Evolutionary conservation across 1,139 yeast genomes (phyloP).

Genomic region (Yamadazyma diospyri): DNA sequence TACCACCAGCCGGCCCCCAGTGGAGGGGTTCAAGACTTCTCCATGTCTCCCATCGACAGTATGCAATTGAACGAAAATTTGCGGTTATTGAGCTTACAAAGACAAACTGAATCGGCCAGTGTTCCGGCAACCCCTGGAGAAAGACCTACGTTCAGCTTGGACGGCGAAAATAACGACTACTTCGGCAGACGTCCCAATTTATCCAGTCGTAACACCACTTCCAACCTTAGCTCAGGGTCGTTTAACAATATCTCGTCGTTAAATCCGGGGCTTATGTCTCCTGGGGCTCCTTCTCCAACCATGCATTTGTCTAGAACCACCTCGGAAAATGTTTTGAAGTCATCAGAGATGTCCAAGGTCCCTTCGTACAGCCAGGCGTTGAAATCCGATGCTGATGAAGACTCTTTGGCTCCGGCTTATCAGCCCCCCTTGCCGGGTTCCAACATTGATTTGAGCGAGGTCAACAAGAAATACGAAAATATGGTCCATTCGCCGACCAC

Average conservation of each 20-base stretch:
- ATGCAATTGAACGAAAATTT: constrained; percentile 51
- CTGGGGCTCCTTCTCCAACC: constrained; percentile 49
- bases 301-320: constrained; percentile 57
- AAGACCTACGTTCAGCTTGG: constrained; percentile 44
- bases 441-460: constrained; percentile 28
- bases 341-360: constrained; percentile 51
- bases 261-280: constrained; percentile 20
- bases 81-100: constrained; percentile 49
- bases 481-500: not conserved
- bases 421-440: constrained; percentile 52
- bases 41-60: constrained; percentile 41
- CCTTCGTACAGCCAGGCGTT: constrained; percentile 84
- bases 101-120: constrained; percentile 29
- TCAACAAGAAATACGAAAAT: constrained; percentile 22
- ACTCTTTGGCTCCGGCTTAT: constrained; percentile 62
- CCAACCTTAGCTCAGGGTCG: constrained; percentile 7
- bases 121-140: constrained; percentile 11
- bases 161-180: constrained; percentile 27
- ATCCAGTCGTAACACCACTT: constrained; percentile 10
- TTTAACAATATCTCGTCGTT: not conserved
- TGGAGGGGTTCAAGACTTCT: constrained; percentile 5
- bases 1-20: not conserved
- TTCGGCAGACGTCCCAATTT: constrained; percentile 11
- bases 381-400: constrained; percentile 42
- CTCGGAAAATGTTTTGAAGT: constrained; percentile 30